These are phyloP conservation scores for Scleroderma citrinum DNA, from an alignment of 768 basidiomycete species.

Conservation along the genomic window DNA sequence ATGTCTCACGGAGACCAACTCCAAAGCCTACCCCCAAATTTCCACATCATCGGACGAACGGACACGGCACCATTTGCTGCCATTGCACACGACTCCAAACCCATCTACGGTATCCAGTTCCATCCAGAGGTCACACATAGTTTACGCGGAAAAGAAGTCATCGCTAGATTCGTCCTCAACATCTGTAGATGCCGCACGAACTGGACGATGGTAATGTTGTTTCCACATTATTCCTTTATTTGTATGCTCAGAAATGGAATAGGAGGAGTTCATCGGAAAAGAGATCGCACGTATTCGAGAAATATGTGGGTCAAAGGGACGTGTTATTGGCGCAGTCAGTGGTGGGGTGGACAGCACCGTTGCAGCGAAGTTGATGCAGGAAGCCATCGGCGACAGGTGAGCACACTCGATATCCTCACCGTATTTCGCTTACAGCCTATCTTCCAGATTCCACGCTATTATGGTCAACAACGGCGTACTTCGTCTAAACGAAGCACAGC, in stretches of 20 bases:
- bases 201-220: slow-evolving; percentile 84
- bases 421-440: slow-evolving; percentile 1
- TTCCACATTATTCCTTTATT: slow-evolving; percentile 4
- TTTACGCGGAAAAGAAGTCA: slow-evolving; percentile 81
- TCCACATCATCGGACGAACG: slow-evolving; percentile 85
- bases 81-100: slow-evolving; percentile 83
- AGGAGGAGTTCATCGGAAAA: slow-evolving; percentile 98
- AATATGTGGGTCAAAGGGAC: slow-evolving; percentile 89
- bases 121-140: slow-evolving; percentile 98
- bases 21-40: slow-evolving; percentile 70
- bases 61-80: slow-evolving; percentile 87
- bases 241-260: neutral
- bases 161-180: slow-evolving; percentile 74
- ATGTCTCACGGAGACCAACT: slow-evolving; percentile 99
- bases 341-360: slow-evolving; percentile 98
- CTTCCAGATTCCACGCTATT: slow-evolving; percentile 88
- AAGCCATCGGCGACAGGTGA: slow-evolving; percentile 95
- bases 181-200: slow-evolving; percentile 77
- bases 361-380: slow-evolving; percentile 98
- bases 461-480: slow-evolving; percentile 99
- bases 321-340: slow-evolving; percentile 95
- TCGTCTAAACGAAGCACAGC: slow-evolving; percentile 82
- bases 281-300: slow-evolving; percentile 91
- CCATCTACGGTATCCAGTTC: slow-evolving; percentile 96
- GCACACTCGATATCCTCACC: slow-evolving; percentile 8